Percentiles rank a stretch among this genome's conserved stretches.
Evolutionary conservation across 495 filamentous ascomycete genomes (phyloP).

Genomic region (Daldinia grandis): DNA sequence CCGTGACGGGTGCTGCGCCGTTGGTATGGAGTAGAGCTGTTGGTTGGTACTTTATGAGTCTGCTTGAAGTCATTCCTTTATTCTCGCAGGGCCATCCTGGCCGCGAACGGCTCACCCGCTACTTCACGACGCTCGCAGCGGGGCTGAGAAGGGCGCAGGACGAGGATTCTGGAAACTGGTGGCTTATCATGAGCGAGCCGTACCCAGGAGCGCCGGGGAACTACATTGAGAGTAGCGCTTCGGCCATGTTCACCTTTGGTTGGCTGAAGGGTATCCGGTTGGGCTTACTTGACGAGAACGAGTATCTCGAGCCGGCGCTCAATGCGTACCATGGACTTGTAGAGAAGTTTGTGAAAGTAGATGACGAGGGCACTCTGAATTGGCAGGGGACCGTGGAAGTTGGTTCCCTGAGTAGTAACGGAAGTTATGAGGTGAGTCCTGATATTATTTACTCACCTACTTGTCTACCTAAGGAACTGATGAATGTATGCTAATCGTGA

Average conservation of each 20-base stretch:
- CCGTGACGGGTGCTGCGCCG: slow-evolving; percentile 62
- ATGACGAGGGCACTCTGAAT: slow-evolving; percentile 55
- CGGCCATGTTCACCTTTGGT: slow-evolving; percentile 67
- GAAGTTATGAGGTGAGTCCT: slow-evolving; percentile 53
- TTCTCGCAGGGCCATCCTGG: slow-evolving; percentile 50
- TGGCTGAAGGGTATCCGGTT: slow-evolving; percentile 61
- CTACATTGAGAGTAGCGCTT: slow-evolving; percentile 68
- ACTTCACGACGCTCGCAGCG: slow-evolving; percentile 53
- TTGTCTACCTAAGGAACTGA: slow-evolving; percentile 1
- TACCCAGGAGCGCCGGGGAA: slow-evolving; percentile 58
- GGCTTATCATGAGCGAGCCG: slow-evolving; percentile 62
- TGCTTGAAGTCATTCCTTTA: slow-evolving; percentile 63
- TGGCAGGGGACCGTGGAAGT: slow-evolving; percentile 65
- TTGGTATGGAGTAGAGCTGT: slow-evolving; percentile 66
- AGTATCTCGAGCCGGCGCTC: slow-evolving; percentile 46
- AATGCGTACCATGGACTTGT: slow-evolving; percentile 55
- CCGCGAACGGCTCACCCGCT: slow-evolving; percentile 45
- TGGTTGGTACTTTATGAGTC: slow-evolving; percentile 68
- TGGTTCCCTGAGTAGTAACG: slow-evolving; percentile 61
- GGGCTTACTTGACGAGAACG: slow-evolving; percentile 48
- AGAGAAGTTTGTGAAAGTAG: slow-evolving; percentile 53
- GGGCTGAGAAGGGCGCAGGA: slow-evolving; percentile 58
- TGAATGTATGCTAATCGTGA: slow-evolving; percentile 46
- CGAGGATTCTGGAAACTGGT: slow-evolving; percentile 62
- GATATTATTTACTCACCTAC: neutral